A percentile compares a stretch with the other conserved stretches of the same genome.
phyloP scores from a whole-genome alignment of 2,329 filamentous ascomycete genomes.

The Epichloe gansuensis region DNA sequence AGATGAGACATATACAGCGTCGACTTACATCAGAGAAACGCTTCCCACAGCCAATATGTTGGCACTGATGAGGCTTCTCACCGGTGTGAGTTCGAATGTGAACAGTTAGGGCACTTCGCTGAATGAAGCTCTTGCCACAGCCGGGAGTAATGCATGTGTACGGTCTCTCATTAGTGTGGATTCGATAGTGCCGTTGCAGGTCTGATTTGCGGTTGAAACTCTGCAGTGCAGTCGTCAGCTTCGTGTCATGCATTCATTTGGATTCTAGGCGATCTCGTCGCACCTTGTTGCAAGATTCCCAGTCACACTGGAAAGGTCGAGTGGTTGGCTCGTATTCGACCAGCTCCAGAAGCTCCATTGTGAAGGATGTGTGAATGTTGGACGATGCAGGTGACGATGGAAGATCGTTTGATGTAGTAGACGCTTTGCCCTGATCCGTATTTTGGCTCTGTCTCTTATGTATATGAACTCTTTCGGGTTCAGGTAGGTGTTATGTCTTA shows the following conservation, averaged over 20 bases:
- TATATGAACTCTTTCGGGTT: too few species aligned
- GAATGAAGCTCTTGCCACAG: constrained; percentile 61
- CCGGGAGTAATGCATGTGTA: constrained; percentile 48
- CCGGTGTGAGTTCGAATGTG: constrained; percentile 60
- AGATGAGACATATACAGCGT: background rate
- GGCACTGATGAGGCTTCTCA: constrained; percentile 60
- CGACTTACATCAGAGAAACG: constrained; percentile 54
- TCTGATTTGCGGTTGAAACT: constrained; percentile 64
- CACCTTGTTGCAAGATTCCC: constrained; percentile 51
- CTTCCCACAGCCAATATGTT: constrained; percentile 53
- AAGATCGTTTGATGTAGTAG: background rate
- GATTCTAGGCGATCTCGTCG: constrained; percentile 10
- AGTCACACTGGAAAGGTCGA: constrained; percentile 53
- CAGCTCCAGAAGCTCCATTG: constrained; percentile 53
- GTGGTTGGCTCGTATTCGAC: constrained; percentile 51
- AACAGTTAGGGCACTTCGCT: constrained; percentile 56
- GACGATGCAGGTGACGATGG: background rate
- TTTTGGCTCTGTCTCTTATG: background rate
- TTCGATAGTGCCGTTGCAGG: constrained; percentile 56
- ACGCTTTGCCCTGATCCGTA: too few species aligned
- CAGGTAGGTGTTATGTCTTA: background rate
- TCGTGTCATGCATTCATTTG: background rate
- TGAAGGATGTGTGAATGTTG: background rate
- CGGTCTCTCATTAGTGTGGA: constrained; percentile 59
- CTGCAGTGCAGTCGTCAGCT: constrained; percentile 23